Evolutionary conservation across 2,329 filamentous ascomycete species (phyloP).

Genomic region (Fusarium tupiense): DNA sequence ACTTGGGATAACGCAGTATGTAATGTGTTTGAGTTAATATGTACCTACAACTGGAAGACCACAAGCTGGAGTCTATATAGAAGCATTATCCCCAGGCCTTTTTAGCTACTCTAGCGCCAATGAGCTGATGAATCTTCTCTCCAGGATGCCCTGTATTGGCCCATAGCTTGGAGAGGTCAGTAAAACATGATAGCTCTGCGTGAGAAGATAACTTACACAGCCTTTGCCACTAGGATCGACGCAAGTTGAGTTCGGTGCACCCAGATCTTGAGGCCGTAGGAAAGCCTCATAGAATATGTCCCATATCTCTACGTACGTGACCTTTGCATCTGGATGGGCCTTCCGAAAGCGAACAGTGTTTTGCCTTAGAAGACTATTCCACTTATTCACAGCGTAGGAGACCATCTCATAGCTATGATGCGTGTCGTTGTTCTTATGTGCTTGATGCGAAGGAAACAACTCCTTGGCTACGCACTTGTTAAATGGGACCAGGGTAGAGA

Average conservation of each 20-base stretch:
- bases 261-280: background rate
- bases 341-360: background rate
- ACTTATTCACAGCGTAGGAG: background rate
- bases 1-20: background rate
- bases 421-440: background rate
- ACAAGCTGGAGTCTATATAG: rapidly evolving
- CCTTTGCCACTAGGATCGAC: background rate
- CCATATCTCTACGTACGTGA: background rate
- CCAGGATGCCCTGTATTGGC: background rate
- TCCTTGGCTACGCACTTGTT: background rate
- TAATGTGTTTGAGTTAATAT: background rate
- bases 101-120: background rate
- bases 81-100: background rate
- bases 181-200: rapidly evolving
- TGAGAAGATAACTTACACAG: background rate
- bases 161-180: background rate
- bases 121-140: background rate
- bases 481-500: rapidly evolving
- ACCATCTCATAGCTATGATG: background rate
- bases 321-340: background rate
- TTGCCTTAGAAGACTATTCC: background rate
- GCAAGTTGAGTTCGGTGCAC: background rate
- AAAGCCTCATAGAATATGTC: constrained; percentile 6
- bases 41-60: background rate
- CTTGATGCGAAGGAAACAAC: background rate